Evolutionary conservation across 2,329 filamentous ascomycete genomes (phyloP).

Genomic region (Pezicula carpinea): DNA sequence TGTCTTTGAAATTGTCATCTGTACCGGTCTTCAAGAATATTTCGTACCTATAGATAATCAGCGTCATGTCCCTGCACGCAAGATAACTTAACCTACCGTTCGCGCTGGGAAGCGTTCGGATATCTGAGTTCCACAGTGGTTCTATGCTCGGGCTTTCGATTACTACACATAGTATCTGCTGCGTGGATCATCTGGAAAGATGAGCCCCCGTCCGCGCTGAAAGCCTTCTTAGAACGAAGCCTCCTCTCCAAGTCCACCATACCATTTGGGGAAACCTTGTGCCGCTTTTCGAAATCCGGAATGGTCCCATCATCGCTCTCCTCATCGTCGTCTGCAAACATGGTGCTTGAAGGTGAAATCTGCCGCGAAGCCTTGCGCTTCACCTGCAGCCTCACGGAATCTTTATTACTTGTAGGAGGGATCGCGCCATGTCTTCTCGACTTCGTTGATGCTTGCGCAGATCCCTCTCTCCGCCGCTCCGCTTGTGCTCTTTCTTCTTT

Average conservation of each 20-base stretch:
- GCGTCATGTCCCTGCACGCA: no score
- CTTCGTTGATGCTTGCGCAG: slow-evolving; percentile 4
- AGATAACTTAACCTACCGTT: slow-evolving; percentile 47
- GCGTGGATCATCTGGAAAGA: slow-evolving; percentile 49
- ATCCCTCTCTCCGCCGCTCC: neutral
- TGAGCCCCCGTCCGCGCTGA: slow-evolving; percentile 17
- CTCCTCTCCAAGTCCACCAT: slow-evolving; percentile 20
- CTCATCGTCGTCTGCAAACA: slow-evolving; percentile 13
- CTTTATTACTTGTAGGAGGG: slow-evolving; percentile 6
- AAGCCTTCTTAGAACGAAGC: slow-evolving; percentile 21
- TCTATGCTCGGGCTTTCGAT: slow-evolving; percentile 45
- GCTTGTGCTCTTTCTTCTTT: neutral
- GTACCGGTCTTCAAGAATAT: slow-evolving; percentile 6
- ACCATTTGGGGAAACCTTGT: slow-evolving; percentile 10
- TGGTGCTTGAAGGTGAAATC: slow-evolving; percentile 13
- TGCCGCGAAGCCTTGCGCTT: slow-evolving; percentile 16
- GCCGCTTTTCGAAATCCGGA: slow-evolving; percentile 15
- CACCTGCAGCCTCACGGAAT: slow-evolving; percentile 6
- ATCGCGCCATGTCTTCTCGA: slow-evolving; percentile 10
- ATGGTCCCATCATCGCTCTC: slow-evolving; percentile 14
- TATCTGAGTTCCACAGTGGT: slow-evolving; percentile 73
- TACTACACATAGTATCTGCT: slow-evolving; percentile 48
- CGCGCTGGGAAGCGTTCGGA: slow-evolving; percentile 66
- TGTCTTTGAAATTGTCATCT: slow-evolving; percentile 1
- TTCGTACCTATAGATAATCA: no score